Base-by-base conservation (phyloP, 345 rosid genomes). In the Salix caprea region DNA sequence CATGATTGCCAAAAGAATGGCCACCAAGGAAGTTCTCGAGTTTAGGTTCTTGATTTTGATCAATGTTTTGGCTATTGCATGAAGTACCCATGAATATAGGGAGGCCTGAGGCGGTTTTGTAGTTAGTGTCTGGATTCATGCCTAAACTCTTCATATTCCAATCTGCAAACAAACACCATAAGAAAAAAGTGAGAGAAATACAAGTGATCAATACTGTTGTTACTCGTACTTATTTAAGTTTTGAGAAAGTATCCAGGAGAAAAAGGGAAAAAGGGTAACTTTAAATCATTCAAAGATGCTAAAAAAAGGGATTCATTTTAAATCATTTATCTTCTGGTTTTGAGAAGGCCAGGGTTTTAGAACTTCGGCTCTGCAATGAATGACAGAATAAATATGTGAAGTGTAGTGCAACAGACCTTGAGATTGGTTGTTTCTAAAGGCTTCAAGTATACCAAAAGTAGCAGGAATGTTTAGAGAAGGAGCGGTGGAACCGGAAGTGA, bases 371-470 rank as follows among this genome's bases (percentile, higher is more conserved):
- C 36, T n/a, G 13, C 18, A 36, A 58, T 5, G 44, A 61, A 2
- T n/a, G 52, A 2, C 18, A 18, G 15, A 58, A 9, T 23, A 58
- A 58, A 10, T 14, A 58, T 3, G 24, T 3, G 14, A 58, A 58
- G 64, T n/a, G 13, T 37, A 24, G 34, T 8, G 26, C 23, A 14
- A 44, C 76, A 50, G 56, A 90, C 92, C 97, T 87, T 89, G 97
- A 86, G 88, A 82, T 54, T 76, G 88, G 78, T 86, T 86, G 86
- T 83, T 89, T 82, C 78, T 79, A 90, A 88, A 88, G 67, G 88
- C 86, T 84, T 92, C 92, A 77, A 88, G 90, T 48, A 79, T 85
- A 76, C 89, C 91, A 70, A 85, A 90, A 72, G 91, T 75, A 26
- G 90, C 78, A 68, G 89, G 81, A 32, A 86, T 82, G 58, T 78